Conservation (phyloP, 257 asterid species). For the Plantago major region DNA sequence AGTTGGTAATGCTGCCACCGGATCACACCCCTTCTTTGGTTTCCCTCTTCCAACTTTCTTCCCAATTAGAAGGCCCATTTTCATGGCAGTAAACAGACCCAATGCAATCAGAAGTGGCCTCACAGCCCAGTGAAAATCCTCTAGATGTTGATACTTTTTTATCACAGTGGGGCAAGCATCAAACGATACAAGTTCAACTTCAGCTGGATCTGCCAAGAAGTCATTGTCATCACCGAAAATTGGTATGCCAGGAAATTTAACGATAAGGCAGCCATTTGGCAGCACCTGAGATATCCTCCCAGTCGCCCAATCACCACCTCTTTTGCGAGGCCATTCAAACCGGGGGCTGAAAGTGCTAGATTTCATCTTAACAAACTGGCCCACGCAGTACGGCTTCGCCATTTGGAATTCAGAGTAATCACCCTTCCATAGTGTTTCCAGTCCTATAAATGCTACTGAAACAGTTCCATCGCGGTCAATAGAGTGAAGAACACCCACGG, state of each 20-base stretch:
- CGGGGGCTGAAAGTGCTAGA: conserved; percentile 53
- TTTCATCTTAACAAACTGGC: conserved; percentile 73
- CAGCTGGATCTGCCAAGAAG: conserved; percentile 83
- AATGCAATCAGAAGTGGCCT: conserved; percentile 72
- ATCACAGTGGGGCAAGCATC: conserved; percentile 45
- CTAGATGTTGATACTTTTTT: conserved; percentile 81
- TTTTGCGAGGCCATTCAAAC: conserved; percentile 75
- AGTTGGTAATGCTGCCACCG: conserved; percentile 3
- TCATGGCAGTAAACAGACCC: conserved; percentile 78
- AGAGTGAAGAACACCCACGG: conserved; percentile 67
- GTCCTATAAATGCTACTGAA: conserved; percentile 65
- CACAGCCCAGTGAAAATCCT: conserved; percentile 93
- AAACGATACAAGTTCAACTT: conserved; percentile 69
- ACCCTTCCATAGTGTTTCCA: conserved; percentile 79
- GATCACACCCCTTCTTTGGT: conserved; percentile 18
- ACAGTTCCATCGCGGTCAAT: conserved; percentile 61
- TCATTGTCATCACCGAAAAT: conserved; percentile 32
- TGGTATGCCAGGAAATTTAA: conserved; percentile 62
- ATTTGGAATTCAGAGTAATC: conserved; percentile 61
- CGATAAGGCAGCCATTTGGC: conserved; percentile 79
- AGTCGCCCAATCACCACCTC: conserved; percentile 65
- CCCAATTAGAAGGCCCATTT: conserved; percentile 61
- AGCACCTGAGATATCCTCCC: conserved; percentile 63
- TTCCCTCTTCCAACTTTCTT: conserved; percentile 39
- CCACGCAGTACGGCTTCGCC: conserved; percentile 63